Evolutionary conservation across 208 protist species (phyloP).

Genomic region (Crithidia mellificae): DNA sequence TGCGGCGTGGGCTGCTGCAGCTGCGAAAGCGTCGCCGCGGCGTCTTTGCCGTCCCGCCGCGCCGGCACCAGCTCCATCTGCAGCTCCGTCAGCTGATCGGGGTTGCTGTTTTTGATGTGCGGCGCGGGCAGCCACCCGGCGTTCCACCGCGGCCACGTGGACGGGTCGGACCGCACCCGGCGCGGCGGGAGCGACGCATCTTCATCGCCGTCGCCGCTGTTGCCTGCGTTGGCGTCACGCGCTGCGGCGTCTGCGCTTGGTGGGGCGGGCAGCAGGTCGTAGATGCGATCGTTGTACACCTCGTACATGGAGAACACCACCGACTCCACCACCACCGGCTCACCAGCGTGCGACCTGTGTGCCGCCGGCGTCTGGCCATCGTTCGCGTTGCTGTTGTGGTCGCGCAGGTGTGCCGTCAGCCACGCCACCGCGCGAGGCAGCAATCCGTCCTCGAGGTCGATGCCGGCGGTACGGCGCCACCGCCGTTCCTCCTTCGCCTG

Average conservation of each 20-base stretch:
- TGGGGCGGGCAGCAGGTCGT: conserved; percentile 37
- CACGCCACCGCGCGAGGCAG: conserved; percentile 48
- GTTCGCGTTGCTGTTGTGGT: too few species aligned
- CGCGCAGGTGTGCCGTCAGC: conserved; percentile 36
- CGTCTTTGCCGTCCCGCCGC: neutral
- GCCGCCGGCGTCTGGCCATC: neutral
- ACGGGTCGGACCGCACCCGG: conserved; percentile 3
- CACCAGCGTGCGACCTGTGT: neutral
- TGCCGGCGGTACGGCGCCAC: conserved; percentile 16
- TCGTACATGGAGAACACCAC: conserved; percentile 44
- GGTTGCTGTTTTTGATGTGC: conserved; percentile 32
- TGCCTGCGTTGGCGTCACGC: neutral
- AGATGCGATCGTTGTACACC: conserved; percentile 48
- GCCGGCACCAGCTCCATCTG: conserved; percentile 29
- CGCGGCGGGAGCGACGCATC: neutral
- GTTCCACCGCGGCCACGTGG: conserved; percentile 29
- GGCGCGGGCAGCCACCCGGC: conserved; percentile 24
- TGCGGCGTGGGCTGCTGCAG: conserved; percentile 8
- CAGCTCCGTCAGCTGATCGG: conserved; percentile 31
- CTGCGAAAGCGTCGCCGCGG: conserved; percentile 14
- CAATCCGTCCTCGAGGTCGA: conserved; percentile 32
- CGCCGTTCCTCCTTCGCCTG: conserved; percentile 18
- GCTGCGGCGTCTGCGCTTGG: neutral
- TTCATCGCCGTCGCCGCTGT: neutral
- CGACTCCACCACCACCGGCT: conserved; percentile 36